These are phyloP conservation scores for Venturia nashicola DNA, from an alignment of 2,329 filamentous ascomycete genomes.

Conservation along the genomic window DNA sequence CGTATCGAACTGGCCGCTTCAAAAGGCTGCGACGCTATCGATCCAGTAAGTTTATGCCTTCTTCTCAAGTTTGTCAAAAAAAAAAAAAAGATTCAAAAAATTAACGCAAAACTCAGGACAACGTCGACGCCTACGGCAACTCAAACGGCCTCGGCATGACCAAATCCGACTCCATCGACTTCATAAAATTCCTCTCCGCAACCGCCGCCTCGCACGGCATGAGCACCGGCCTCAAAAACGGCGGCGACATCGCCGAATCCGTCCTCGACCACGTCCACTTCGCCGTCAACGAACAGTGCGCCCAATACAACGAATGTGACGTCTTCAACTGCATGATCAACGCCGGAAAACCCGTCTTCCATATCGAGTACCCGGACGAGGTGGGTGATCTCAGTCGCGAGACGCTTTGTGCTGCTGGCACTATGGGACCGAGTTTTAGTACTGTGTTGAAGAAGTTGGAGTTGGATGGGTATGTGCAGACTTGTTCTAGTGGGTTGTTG, in stretches of 20 bases:
- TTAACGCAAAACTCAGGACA: constrained; percentile 14
- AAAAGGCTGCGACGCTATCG: constrained; percentile 55
- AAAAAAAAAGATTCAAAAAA: background rate
- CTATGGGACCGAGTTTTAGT: constrained; percentile 37
- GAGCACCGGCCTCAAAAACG: constrained; percentile 27
- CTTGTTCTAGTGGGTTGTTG: background rate
- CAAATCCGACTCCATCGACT: constrained; percentile 6
- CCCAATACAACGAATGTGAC: constrained; percentile 46
- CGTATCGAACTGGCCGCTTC: constrained; percentile 45
- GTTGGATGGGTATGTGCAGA: constrained; percentile 34
- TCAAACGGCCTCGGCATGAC: constrained; percentile 11
- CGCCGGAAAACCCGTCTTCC: constrained; percentile 55
- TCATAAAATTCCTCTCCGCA: constrained; percentile 4
- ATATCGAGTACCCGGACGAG: constrained; percentile 51
- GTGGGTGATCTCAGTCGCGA: background rate
- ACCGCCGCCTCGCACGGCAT: constrained; percentile 20
- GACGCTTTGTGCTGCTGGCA: constrained; percentile 13
- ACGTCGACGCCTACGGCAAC: constrained; percentile 14
- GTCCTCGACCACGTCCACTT: constrained; percentile 46
- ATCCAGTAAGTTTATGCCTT: constrained; percentile 17
- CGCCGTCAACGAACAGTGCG: constrained; percentile 59
- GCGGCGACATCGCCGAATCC: background rate
- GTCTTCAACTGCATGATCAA: constrained; percentile 46
- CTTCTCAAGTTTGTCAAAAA: background rate
- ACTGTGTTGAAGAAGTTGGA: constrained; percentile 54